Conservation (phyloP, 441 rosid species). For the Eruca vesicaria region DNA sequence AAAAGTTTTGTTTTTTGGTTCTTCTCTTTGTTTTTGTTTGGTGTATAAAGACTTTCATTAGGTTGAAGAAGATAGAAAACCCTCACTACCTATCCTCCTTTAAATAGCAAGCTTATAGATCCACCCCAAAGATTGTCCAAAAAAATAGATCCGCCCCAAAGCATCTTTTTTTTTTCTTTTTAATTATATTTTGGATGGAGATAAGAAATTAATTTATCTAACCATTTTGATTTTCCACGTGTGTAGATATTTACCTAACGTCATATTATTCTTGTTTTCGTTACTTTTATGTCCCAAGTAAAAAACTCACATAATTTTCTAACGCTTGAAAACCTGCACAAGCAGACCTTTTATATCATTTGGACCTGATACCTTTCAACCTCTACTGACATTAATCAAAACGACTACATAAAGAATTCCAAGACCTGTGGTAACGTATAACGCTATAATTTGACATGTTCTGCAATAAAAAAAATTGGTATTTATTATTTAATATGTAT, state of each 20-base stretch:
- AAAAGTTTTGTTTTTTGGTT: neutral
- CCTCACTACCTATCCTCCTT: constrained; percentile 47
- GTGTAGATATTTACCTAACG: constrained; percentile 18
- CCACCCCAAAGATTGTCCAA: too few relatives aligned
- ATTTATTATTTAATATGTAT: too few relatives aligned
- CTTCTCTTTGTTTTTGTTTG: constrained; percentile 13
- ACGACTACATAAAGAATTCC: neutral
- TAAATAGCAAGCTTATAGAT: constrained; percentile 50
- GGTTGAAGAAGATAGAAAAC: constrained; percentile 43
- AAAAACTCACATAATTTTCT: neutral
- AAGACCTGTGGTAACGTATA: too few relatives aligned
- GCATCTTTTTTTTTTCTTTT: constrained; percentile 19
- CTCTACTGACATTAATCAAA: neutral
- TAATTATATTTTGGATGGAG: constrained; percentile 5
- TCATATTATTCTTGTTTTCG: neutral
- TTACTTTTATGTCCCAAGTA: neutral
- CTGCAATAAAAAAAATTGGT: too few relatives aligned
- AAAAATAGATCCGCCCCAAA: too few relatives aligned
- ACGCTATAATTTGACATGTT: too few relatives aligned
- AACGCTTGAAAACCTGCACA: neutral
- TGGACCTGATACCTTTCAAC: neutral
- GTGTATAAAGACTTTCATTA: constrained; percentile 35
- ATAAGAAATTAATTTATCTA: constrained; percentile 6
- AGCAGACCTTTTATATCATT: too few relatives aligned
- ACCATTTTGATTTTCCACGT: constrained; percentile 8